Percentiles rank a stretch among this genome's conserved stretches.
These are phyloP conservation scores for Coprinellus micaceus DNA, from an alignment of 768 basidiomycete species.

Conservation along the genomic window DNA sequence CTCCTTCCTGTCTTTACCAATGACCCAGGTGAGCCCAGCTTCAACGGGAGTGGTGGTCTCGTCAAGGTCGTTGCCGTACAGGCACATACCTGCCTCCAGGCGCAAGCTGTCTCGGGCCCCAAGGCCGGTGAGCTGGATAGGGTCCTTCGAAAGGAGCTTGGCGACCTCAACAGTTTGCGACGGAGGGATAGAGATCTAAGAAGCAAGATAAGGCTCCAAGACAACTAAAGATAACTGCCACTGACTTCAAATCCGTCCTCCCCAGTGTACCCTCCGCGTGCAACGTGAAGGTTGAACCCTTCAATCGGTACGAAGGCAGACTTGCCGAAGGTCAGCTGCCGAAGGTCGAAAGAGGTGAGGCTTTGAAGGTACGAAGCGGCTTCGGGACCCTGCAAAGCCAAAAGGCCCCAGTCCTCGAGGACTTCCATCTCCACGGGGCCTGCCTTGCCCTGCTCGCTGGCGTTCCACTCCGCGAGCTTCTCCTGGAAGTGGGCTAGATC, in stretches of 20 bases:
- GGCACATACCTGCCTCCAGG: conserved; percentile 93
- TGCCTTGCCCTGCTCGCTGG: conserved; percentile 41
- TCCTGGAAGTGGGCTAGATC: conserved; percentile 76
- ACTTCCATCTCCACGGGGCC: conserved; percentile 78
- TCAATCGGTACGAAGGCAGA: conserved; percentile 78
- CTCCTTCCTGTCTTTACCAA: conserved; percentile 87
- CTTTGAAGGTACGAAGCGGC: conserved; percentile 77
- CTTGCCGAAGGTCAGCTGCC: conserved; percentile 76
- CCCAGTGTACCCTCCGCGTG: conserved; percentile 95
- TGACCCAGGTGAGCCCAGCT: conserved; percentile 90
- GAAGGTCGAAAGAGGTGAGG: conserved; percentile 72
- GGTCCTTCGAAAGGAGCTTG: conserved; percentile 53
- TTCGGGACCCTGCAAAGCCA: conserved; percentile 92
- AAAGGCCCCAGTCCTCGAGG: conserved; percentile 78
- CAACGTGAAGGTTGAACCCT: conserved; percentile 79
- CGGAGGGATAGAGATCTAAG: conserved; percentile 85
- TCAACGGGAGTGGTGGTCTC: conserved; percentile 85
- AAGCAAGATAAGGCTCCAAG: conserved; percentile 1
- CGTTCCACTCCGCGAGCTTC: conserved; percentile 78
- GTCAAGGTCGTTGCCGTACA: conserved; percentile 93
- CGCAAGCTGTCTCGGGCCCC: conserved; percentile 93
- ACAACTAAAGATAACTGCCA: not conserved
- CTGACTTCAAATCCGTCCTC: conserved; percentile 95
- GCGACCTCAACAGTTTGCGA: conserved; percentile 70
- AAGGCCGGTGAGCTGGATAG: conserved; percentile 83